phyloP scores from a whole-genome alignment of 495 filamentous ascomycete genomes.

The Cercophora scortea region DNA sequence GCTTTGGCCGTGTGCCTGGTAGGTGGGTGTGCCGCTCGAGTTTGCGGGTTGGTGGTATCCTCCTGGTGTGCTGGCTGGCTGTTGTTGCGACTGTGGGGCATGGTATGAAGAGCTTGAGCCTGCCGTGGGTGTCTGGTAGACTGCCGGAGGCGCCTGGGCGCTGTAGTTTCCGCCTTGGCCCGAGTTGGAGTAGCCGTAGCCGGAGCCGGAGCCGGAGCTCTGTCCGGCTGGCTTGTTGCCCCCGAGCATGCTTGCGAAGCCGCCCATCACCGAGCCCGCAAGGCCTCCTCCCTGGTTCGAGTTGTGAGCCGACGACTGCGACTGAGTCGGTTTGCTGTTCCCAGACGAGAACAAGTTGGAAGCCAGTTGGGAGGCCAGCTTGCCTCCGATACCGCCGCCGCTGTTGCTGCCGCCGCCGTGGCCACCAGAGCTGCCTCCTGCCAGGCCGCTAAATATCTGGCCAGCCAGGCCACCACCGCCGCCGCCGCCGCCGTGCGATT shows the following conservation, averaged over 20 bases:
- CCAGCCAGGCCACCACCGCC: slow-evolving; percentile 28
- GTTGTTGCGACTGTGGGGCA: slow-evolving; percentile 10
- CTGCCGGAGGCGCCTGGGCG: slow-evolving; percentile 40
- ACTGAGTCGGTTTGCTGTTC: slow-evolving; percentile 27
- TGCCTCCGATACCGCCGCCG: slow-evolving; percentile 28
- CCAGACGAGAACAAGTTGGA: slow-evolving; percentile 36
- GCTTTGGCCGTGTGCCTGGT: slow-evolving; percentile 1
- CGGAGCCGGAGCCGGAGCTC: slow-evolving; percentile 30
- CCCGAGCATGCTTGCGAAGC: slow-evolving; percentile 34
- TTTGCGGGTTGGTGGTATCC: not conserved
- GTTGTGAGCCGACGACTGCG: slow-evolving; percentile 10
- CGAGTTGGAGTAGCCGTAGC: slow-evolving; percentile 45
- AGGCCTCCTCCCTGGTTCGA: slow-evolving; percentile 24
- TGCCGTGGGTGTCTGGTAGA: slow-evolving; percentile 25
- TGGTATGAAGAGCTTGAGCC: slow-evolving; percentile 14
- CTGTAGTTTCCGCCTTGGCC: slow-evolving; percentile 36
- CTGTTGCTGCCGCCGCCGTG: slow-evolving; percentile 20
- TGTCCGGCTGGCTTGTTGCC: slow-evolving; percentile 27
- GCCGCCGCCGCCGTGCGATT: slow-evolving; percentile 13
- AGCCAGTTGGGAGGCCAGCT: slow-evolving; percentile 38
- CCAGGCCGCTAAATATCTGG: slow-evolving; percentile 23
- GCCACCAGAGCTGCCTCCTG: slow-evolving; percentile 23
- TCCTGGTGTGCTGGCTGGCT: slow-evolving; percentile 1
- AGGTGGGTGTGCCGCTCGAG: no score
- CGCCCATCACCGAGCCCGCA: slow-evolving; percentile 33